Base-by-base conservation (phyloP, 1,284 basidiomycete species). In the Austroboletus rostrupii region DNA sequence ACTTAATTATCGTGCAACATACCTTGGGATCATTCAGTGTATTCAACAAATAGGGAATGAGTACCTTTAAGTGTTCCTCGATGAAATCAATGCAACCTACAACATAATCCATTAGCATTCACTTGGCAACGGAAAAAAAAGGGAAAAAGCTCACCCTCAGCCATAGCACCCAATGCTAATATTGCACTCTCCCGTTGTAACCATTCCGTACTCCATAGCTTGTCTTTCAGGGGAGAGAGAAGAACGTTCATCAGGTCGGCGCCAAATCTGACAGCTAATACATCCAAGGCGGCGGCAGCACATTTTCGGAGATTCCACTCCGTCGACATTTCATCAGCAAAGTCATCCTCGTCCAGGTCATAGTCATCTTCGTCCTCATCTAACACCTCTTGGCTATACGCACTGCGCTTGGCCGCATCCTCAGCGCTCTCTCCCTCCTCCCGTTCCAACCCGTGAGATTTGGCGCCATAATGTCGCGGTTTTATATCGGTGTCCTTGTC, bases 221-320 rank as follows among this genome's bases (percentile, higher is more conserved):
- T 93, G 56, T 92, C 87, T 73, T 97, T 97, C 62, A 99, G 72
- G 38, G 91, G 87, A 5, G 91, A 89, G 32, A 99, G 77, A 19
- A 99, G 75, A 38, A 97, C 90, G 58, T 90, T 89, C 59, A 99
- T 74, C 43, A 99, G 73, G 52, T 96, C 92, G 26, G 80, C 80
- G 43, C 86, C 85, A 62, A 97, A 99, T 47, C 91, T 84, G 26
- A 98, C 92, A 1, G 95, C 94, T 57, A 99, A 83, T 17, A 99
- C 96, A 68, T 99, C 97, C 52, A 99, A 77, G 2, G 97, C 97
- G 0, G 97, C 97, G 0, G 97, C 97, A 2, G 93, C 93, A 67
- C 97, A 99, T 73, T 99, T 99, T 57, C 97, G 81, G 56, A 99
- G 75, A 71, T 99, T 99, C 97, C 97, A 99, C 68, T 98, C 94